Evolutionary conservation across 2,329 filamentous ascomycete genomes (phyloP).

Genomic region (Cyphellophora europaea): DNA sequence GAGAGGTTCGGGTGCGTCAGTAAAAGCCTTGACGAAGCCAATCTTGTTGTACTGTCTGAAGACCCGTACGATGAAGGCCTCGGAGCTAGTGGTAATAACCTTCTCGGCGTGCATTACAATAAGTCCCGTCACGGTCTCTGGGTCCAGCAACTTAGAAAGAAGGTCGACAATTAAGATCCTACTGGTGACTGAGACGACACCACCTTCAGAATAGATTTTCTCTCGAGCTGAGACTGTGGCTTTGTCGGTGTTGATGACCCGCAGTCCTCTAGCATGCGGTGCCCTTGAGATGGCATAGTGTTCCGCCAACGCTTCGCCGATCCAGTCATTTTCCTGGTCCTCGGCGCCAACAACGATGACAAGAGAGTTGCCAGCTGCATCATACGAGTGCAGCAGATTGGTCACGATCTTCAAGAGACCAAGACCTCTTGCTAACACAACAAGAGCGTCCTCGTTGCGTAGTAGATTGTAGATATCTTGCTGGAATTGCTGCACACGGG

Average conservation of each 20-base stretch:
- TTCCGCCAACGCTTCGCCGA: slow-evolving; percentile 90
- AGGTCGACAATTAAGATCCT: slow-evolving; percentile 92
- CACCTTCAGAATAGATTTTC: slow-evolving; percentile 82
- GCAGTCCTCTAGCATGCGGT: slow-evolving; percentile 73
- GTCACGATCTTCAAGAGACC: slow-evolving; percentile 85
- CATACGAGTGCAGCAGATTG: slow-evolving; percentile 94
- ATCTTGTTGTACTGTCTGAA: slow-evolving; percentile 90
- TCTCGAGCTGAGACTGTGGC: slow-evolving; percentile 80
- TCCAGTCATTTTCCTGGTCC: slow-evolving; percentile 91
- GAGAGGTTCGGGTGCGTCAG: slow-evolving; percentile 86
- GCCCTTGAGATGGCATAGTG: slow-evolving; percentile 84
- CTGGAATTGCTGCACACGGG: slow-evolving; percentile 60
- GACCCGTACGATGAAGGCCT: slow-evolving; percentile 90
- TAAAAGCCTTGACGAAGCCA: slow-evolving; percentile 93
- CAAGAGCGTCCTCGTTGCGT: slow-evolving; percentile 82
- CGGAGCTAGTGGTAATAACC: slow-evolving; percentile 74
- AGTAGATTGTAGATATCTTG: slow-evolving; percentile 90
- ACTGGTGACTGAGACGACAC: slow-evolving; percentile 92
- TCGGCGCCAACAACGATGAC: slow-evolving; percentile 83
- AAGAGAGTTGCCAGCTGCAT: slow-evolving; percentile 88
- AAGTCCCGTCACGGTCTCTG: slow-evolving; percentile 77
- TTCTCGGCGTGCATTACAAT: slow-evolving; percentile 80
- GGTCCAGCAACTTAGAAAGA: slow-evolving; percentile 68
- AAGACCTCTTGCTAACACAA: slow-evolving; percentile 82
- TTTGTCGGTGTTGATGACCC: slow-evolving; percentile 86